A percentile compares a stretch with the other conserved stretches of the same genome.
Evolutionary conservation across 2,329 filamentous ascomycete genomes (phyloP).

Genomic region (Aspergillus sp.): DNA sequence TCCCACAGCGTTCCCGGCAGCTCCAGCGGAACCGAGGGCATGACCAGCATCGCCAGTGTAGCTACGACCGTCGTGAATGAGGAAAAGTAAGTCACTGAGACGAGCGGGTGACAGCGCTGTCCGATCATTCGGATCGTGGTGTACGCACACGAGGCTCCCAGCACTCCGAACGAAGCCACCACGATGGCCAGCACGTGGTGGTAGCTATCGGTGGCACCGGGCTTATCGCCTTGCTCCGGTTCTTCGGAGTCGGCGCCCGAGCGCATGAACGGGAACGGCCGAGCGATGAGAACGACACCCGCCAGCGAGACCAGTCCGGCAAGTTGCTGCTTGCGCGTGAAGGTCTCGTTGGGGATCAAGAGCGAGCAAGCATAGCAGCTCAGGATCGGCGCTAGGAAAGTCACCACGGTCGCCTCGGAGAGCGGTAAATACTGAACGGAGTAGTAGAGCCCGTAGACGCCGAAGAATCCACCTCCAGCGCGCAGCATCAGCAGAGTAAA

Average conservation of each 20-base stretch:
- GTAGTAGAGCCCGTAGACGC: conserved; percentile 77
- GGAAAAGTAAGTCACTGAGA: conserved; percentile 83
- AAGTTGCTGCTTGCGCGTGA: conserved; percentile 74
- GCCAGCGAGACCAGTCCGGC: conserved; percentile 73
- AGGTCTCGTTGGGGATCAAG: conserved; percentile 70
- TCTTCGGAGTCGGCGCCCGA: conserved; percentile 19
- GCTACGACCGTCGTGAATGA: conserved; percentile 70
- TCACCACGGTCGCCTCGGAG: conserved; percentile 85
- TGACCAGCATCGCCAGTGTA: conserved; percentile 56
- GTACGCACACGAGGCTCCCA: conserved; percentile 73
- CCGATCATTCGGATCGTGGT: conserved; percentile 81
- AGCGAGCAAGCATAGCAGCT: conserved; percentile 79
- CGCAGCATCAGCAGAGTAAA: conserved; percentile 67
- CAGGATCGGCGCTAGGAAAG: conserved; percentile 78
- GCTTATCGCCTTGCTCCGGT: conserved; percentile 23
- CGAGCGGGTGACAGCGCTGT: conserved; percentile 74
- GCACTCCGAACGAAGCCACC: conserved; percentile 72
- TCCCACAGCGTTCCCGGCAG: conserved; percentile 57
- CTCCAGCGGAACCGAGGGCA: conserved; percentile 60
- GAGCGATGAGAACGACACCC: conserved; percentile 81
- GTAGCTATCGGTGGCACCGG: conserved; percentile 52
- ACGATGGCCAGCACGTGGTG: conserved; percentile 71
- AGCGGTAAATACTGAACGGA: conserved; percentile 77
- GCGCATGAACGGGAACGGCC: conserved; percentile 51
- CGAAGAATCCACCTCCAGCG: conserved; percentile 72